These are phyloP conservation scores for Colletotrichum higginsianum DNA, from an alignment of 2,329 filamentous ascomycete species.

Conservation along the genomic window DNA sequence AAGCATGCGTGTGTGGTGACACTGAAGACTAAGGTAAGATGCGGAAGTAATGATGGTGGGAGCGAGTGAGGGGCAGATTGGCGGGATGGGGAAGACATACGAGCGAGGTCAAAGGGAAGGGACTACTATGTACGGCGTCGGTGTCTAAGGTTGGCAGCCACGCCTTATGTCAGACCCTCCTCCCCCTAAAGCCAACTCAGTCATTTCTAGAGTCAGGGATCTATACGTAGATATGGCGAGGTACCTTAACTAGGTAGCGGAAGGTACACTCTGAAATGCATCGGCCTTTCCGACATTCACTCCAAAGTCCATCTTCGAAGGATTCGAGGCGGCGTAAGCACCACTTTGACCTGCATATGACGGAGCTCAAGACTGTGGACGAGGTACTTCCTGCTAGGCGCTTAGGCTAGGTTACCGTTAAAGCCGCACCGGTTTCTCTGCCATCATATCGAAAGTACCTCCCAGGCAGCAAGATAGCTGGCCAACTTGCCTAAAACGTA, in stretches of 20 bases:
- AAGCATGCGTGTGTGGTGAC: constrained; percentile 35
- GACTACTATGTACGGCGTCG: constrained; percentile 27
- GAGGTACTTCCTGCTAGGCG: constrained; percentile 25
- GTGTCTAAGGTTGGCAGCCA: constrained; percentile 27
- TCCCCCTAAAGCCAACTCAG: constrained; percentile 25
- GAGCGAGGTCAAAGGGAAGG: constrained; percentile 1
- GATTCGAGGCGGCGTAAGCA: constrained; percentile 38
- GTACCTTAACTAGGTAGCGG: neutral
- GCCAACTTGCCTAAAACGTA: neutral
- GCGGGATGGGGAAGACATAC: constrained; percentile 21
- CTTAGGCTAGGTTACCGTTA: neutral
- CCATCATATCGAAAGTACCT: constrained; percentile 13
- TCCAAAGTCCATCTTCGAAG: constrained; percentile 18
- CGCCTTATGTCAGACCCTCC: constrained; percentile 16
- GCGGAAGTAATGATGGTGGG: constrained; percentile 4
- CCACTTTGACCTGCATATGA: constrained; percentile 26
- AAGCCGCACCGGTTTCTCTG: neutral
- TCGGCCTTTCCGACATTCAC: neutral
- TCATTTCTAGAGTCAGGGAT: neutral
- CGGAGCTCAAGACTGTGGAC: constrained; percentile 17
- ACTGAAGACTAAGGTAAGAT: constrained; percentile 25
- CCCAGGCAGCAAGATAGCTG: neutral
- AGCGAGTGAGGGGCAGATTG: constrained; percentile 3
- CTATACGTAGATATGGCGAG: neutral
- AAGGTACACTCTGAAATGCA: neutral